Base-by-base conservation (phyloP, 2,329 filamentous ascomycete genomes). In the Juglanconis sp. region DNA sequence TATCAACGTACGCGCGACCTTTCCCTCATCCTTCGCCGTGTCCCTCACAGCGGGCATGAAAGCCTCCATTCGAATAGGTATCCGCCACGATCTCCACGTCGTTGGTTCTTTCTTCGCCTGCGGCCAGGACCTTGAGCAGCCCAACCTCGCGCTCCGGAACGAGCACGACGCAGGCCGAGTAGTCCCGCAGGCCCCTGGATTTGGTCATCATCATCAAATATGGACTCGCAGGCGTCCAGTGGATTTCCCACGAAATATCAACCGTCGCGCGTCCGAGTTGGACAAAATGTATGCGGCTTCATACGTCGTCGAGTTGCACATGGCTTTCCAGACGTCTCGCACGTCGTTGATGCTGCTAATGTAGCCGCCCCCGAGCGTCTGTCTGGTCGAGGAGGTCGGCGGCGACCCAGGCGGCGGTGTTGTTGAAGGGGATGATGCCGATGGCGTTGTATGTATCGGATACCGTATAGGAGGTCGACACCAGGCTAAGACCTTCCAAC, bases 321-420 rank as follows among this genome's bases (percentile, higher is more conserved):
- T 78, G 30, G 74, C 72, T 2, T 73, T 74, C n/a, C 77, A 77
- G n/a, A 80, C 67, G 5, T 66, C 64, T 0, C 74, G 71, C 56
- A 81, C 68, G 67, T 81, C 79, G 4, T 68, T 68, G 1, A 72
- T 65, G 0, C 75, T 78, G 15, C 78, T 76, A 69, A 76, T 80
- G 65, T 79, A 73, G 61, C 77, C 78, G 1, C 77, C 78, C 2
- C 77, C 70, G 24, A 55, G 59, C 7, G 32, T 58, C 24, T 52
- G 60, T 24, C 24, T 24, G 24, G 9, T 68, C 68, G 13, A 67
- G 68, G 1, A 70, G 31, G 10, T 72, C 67, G 36, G 60, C 56
- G 48, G 66, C 60, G 66, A 70, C 71, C 8, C 64, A 67, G 17
- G 63, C 60, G 35, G n/a, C 35, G 0, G 66, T 55, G 13, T 47